phyloP scores from a whole-genome alignment of 1,284 basidiomycete species.

The Ustilago trichophora region DNA sequence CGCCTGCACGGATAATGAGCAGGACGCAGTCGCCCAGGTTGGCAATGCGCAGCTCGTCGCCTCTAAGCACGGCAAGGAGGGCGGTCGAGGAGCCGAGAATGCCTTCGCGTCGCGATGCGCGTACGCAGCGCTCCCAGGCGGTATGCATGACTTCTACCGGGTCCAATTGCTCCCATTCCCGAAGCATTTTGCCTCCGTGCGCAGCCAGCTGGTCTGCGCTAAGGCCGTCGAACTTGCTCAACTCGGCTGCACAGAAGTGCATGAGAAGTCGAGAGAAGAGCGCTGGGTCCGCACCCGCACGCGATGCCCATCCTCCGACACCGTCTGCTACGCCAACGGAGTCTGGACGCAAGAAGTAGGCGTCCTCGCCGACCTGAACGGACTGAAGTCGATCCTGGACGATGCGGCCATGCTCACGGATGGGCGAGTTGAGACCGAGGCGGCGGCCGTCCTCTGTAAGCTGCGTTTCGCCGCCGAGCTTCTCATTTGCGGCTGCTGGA shows the following conservation, averaged over 20 bases:
- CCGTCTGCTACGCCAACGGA: constrained; percentile 88
- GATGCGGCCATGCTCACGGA: constrained; percentile 60
- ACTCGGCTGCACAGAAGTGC: constrained; percentile 79
- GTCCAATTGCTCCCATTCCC: constrained; percentile 62
- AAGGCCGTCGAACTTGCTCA: constrained; percentile 53
- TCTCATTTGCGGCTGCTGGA: constrained; percentile 18
- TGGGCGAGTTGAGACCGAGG: constrained; percentile 54
- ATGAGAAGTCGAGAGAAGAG: constrained; percentile 84
- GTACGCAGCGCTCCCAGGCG: constrained; percentile 71
- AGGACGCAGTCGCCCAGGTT: constrained; percentile 88
- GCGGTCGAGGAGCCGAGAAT: constrained; percentile 72
- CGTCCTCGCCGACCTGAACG: constrained; percentile 83
- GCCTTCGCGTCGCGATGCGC: constrained; percentile 69
- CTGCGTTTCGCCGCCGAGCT: constrained; percentile 26
- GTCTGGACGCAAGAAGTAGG: constrained; percentile 81
- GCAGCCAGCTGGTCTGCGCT: constrained; percentile 34
- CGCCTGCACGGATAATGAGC: constrained; percentile 80
- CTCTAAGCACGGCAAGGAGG: constrained; percentile 71
- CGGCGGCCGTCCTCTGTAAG: constrained; percentile 27
- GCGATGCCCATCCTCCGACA: constrained; percentile 83
- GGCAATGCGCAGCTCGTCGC: constrained; percentile 84
- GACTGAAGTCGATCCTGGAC: constrained; percentile 67
- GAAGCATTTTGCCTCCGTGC: constrained; percentile 47
- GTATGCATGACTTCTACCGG: constrained; percentile 72
- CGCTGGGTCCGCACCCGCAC: constrained; percentile 72